Base-by-base conservation (phyloP, 108 stramenopile species). In the Stephanodiscus minutulus region DNA sequence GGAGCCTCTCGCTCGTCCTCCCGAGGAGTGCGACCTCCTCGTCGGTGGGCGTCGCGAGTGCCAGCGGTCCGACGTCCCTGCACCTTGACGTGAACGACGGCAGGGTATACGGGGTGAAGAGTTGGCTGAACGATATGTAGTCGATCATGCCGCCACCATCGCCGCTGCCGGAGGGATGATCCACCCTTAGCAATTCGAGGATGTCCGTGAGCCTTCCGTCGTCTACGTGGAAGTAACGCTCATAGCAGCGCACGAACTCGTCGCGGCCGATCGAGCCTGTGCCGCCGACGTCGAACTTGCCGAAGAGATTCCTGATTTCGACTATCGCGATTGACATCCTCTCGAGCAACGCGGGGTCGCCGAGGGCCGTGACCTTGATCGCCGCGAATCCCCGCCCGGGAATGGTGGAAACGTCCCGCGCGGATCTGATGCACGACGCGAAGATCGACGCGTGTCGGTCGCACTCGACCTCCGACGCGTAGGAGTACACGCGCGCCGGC, bases 301-400 rank as follows among this genome's bases (percentile, higher is more conserved):
- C 46, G 77, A 96, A 96, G 29, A 96, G 71, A 17, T 61, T 72
- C 48, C 83, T 69, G 9, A 79, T 73, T 67, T 97, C 96, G 5
- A 83, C 70, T 62, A 97, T 88, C 39, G 88, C 83, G 33, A 56
- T 63, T n/a, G 93, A 89, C 83, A 98, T 77, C 18, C 95, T 89
- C 55, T 91, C 83, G 21, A 99, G 69, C 39, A 98, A 68, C 37
- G 83, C 63, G 1, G 98, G 98, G 76, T 98, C 87, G 0, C 95
- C 95, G 31, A 99, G 77, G 1, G 97, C 97, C 27, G 98, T 98
- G 7, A 97, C 78, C 81, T 99, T 99, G 46, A 98, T 71, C 7
- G 98, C 98, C 11, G 96, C 96, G 81, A 94, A 96, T 8, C 94
- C 94, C 24, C 82, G 75, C 10, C 63, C 57, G 27, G 7, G 5